These are phyloP conservation scores for Leucogyrophana mollusca DNA, from an alignment of 768 basidiomycete species.

Conservation along the genomic window DNA sequence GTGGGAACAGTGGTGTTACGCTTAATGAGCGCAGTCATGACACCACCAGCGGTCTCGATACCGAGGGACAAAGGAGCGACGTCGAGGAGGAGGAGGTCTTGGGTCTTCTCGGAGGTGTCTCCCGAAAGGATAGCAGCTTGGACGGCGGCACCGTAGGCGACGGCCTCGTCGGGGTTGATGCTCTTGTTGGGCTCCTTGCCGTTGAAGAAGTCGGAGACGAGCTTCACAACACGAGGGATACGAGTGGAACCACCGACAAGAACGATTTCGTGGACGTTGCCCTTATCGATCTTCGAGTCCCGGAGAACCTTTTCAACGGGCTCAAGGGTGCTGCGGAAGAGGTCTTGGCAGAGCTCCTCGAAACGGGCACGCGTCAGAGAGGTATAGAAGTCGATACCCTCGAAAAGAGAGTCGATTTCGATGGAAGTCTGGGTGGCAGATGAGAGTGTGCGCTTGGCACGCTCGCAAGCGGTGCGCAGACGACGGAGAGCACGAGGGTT, in stretches of 20 bases:
- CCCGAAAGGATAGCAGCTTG: constrained; percentile 98
- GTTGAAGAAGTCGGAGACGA: constrained; percentile 98
- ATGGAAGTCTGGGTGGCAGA: constrained; percentile 96
- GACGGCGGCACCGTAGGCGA: constrained; percentile 98
- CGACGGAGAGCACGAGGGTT: constrained; percentile 96
- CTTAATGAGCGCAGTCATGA: constrained; percentile 98
- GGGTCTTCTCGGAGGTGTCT: constrained; percentile 97
- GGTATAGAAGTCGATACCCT: constrained; percentile 98
- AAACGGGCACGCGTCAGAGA: constrained; percentile 98
- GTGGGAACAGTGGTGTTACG: constrained; percentile 98
- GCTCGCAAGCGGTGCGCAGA: constrained; percentile 96
- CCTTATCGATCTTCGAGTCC: constrained; percentile 97
- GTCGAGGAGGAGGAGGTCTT: constrained; percentile 93
- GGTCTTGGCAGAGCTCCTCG: constrained; percentile 92
- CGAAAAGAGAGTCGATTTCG: constrained; percentile 96
- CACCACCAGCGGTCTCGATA: constrained; percentile 99
- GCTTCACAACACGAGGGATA: constrained; percentile 96
- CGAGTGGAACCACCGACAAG: constrained; percentile 98
- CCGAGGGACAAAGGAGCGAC: constrained; percentile 87
- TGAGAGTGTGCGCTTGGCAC: constrained; percentile 97
- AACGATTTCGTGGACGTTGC: constrained; percentile 94
- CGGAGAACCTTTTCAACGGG: constrained; percentile 98
- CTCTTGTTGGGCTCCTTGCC: constrained; percentile 99
- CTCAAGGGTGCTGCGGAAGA: constrained; percentile 92
- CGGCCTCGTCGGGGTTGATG: constrained; percentile 99